Conservation (phyloP, 2,329 filamentous ascomycete genomes). For the Thermochaetoides dissita region DNA sequence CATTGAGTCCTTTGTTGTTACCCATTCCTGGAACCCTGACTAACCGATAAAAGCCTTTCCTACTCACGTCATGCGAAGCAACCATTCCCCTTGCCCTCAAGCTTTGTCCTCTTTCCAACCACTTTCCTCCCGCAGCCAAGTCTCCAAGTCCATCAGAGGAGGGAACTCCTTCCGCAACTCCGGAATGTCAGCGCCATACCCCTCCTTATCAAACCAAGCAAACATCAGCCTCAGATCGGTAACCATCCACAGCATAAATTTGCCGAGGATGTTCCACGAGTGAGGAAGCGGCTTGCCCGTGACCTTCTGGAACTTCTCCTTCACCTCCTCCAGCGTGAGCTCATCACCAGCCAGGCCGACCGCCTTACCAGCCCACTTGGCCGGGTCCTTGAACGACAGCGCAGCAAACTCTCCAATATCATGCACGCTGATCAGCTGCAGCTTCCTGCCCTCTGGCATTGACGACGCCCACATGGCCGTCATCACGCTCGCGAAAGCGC, state of each 20-base stretch:
- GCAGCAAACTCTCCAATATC: constrained; percentile 27
- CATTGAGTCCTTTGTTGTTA: too few species aligned
- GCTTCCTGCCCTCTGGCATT: constrained; percentile 16
- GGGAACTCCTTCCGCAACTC: constrained; percentile 17
- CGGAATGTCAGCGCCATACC: constrained; percentile 26
- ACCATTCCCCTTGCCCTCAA: too few species aligned
- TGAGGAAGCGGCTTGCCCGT: constrained; percentile 20
- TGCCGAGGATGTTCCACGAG: constrained; percentile 20
- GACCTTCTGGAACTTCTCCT: constrained; percentile 17
- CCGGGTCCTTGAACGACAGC: constrained; percentile 18
- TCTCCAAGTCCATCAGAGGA: constrained; percentile 23
- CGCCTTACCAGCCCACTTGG: constrained; percentile 19
- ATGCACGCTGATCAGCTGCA: constrained; percentile 24
- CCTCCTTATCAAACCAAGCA: constrained; percentile 23
- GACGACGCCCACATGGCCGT: constrained; percentile 19
- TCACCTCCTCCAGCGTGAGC: constrained; percentile 21
- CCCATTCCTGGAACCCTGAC: too few species aligned
- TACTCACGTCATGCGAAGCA: too few species aligned
- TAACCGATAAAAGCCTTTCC: too few species aligned
- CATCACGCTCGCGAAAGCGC: constrained; percentile 20
- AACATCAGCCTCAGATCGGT: constrained; percentile 24
- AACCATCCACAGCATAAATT: constrained; percentile 17
- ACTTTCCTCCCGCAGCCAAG: constrained; percentile 18
- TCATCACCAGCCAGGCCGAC: constrained; percentile 22
- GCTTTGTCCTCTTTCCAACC: too few species aligned